Conservation (phyloP, 192 early-diverging fungal genomes). For the Backusella morwellensis region DNA sequence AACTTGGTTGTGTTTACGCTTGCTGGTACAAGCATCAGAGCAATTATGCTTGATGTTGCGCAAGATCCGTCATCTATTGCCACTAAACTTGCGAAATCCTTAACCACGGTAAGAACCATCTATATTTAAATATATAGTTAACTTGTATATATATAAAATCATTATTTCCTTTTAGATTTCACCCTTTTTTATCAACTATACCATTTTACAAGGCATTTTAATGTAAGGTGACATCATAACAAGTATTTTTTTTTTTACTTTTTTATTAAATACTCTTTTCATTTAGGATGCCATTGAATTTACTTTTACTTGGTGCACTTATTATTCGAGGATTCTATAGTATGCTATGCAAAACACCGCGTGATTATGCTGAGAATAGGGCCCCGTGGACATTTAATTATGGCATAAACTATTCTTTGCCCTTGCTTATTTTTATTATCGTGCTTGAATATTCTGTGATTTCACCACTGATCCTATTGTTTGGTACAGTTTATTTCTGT, state of each 20-base stretch:
- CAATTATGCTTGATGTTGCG: conserved; percentile 56
- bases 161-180: conserved; percentile 41
- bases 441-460: conserved; percentile 73
- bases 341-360: conserved; percentile 64
- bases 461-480: conserved; percentile 68
- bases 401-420: conserved; percentile 62
- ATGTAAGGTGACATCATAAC: conserved; percentile 18
- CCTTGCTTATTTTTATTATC: conserved; percentile 68
- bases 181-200: conserved; percentile 77
- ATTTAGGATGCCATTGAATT: conserved; percentile 53
- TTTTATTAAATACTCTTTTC: neutral
- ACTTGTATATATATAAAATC: neutral
- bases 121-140: neutral
- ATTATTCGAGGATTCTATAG: conserved; percentile 52
- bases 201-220: conserved; percentile 68
- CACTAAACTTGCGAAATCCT: conserved; percentile 54
- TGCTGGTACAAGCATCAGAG: conserved; percentile 54
- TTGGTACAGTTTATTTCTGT: conserved; percentile 64
- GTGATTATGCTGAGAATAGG: conserved; percentile 70
- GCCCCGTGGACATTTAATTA: conserved; percentile 65
- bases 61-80: conserved; percentile 56
- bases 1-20: conserved; percentile 73
- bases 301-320: conserved; percentile 61
- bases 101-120: conserved; percentile 45
- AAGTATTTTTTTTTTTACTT: neutral